These are phyloP conservation scores for Prunus kanzakura DNA, from an alignment of 306 rosid genomes.

Conservation along the genomic window DNA sequence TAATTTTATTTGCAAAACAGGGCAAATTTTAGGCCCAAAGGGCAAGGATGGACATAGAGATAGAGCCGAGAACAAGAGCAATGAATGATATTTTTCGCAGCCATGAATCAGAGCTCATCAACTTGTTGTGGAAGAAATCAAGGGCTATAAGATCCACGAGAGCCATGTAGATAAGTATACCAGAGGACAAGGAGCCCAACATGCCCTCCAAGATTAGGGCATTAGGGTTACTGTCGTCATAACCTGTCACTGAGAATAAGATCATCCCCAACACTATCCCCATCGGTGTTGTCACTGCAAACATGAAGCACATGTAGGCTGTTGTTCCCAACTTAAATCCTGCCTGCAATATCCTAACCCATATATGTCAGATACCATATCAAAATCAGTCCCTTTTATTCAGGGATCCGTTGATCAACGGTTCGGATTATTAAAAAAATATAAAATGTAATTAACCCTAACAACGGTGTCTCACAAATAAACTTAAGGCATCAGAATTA, in stretches of 20 bases:
- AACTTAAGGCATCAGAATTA: no score
- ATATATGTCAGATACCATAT: not conserved
- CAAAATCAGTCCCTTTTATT: no score
- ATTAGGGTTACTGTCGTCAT: constrained; percentile 72
- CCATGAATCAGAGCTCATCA: constrained; percentile 49
- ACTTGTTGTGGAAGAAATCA: constrained; percentile 93
- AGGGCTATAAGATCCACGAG: constrained; percentile 84
- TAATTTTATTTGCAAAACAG: not conserved
- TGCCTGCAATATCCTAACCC: constrained; percentile 47
- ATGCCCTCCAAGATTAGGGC: constrained; percentile 87
- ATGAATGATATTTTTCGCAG: constrained; percentile 61
- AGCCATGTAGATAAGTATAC: constrained; percentile 90
- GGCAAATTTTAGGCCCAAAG: constrained; percentile 63
- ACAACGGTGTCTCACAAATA: no score
- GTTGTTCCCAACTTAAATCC: constrained; percentile 69
- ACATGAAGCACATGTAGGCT: constrained; percentile 91
- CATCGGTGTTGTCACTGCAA: constrained; percentile 89
- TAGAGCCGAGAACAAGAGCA: constrained; percentile 80
- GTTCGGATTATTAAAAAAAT: no score
- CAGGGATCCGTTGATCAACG: no score
- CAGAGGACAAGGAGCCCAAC: constrained; percentile 81
- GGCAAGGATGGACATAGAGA: constrained; percentile 82
- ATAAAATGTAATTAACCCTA: no score
- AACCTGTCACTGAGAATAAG: constrained; percentile 73
- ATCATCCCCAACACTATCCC: constrained; percentile 84